Conservation (phyloP, 208 protist genomes). For the Kentomonas sorsogonicus region DNA sequence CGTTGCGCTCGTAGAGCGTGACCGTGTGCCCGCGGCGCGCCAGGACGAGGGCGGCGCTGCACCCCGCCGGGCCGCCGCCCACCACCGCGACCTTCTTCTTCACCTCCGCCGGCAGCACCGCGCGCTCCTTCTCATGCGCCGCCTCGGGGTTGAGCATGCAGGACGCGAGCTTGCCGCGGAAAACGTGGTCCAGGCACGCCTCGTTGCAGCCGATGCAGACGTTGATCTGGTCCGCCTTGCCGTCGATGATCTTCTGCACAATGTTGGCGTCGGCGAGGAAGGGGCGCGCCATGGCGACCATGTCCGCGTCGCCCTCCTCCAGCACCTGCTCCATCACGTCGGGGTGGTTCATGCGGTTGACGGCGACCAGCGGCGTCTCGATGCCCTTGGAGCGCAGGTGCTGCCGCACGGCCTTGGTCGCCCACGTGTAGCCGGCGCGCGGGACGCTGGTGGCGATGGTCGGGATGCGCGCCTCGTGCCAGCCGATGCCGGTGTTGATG, state of each 20-base stretch:
- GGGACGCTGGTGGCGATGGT: conserved; percentile 85
- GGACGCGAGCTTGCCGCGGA: conserved; percentile 29
- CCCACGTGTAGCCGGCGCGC: conserved; percentile 64
- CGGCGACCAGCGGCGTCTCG: conserved; percentile 56
- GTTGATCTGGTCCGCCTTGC: conserved; percentile 67
- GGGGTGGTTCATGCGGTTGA: conserved; percentile 81
- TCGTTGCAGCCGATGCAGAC: conserved; percentile 90
- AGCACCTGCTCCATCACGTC: conserved; percentile 55
- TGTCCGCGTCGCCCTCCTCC: conserved; percentile 49
- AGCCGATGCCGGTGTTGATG: conserved; percentile 89
- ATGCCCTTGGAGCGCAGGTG: conserved; percentile 40
- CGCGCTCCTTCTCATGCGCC: conserved; percentile 49
- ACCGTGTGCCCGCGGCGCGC: conserved; percentile 63
- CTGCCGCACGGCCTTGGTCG: conserved; percentile 34
- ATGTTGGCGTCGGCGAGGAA: conserved; percentile 72
- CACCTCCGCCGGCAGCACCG: conserved; percentile 15
- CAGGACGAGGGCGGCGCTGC: conserved; percentile 37
- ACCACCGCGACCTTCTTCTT: conserved; percentile 64
- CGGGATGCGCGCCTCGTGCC: conserved; percentile 86
- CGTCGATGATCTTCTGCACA: conserved; percentile 50
- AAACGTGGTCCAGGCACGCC: conserved; percentile 84
- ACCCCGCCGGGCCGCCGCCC: conserved; percentile 68
- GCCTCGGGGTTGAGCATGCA: conserved; percentile 84
- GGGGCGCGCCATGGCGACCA: conserved; percentile 79
- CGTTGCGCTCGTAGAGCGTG: conserved; percentile 47